Evolutionary conservation across 192 early-diverging fungal genomes (phyloP).

Genomic region (Mortierella claussenii): DNA sequence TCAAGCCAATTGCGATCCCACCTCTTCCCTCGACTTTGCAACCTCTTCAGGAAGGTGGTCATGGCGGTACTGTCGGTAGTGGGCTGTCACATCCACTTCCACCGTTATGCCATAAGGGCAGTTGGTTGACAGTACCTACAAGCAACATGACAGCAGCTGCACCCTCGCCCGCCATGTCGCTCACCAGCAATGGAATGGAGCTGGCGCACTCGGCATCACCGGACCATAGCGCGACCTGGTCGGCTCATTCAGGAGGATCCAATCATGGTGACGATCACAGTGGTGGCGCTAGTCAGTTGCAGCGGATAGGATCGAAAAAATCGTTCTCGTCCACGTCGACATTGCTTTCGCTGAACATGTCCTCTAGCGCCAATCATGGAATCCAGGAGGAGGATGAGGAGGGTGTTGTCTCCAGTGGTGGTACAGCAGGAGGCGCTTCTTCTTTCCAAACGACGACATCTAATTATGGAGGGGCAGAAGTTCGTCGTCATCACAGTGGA

Average conservation of each 20-base stretch:
- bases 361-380: background rate
- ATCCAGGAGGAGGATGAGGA: constrained; percentile 46
- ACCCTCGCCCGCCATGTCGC: constrained; percentile 33
- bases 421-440: background rate
- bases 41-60: constrained; percentile 24
- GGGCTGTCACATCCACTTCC: constrained; percentile 10
- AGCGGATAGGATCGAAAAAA: constrained; percentile 11
- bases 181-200: constrained; percentile 7
- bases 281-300: background rate
- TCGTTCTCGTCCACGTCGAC: constrained; percentile 12
- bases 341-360: background rate
- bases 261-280: constrained; percentile 1
- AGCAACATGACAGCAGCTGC: background rate
- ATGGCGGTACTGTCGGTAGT: background rate
- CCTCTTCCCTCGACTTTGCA: background rate
- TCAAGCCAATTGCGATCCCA: constrained; percentile 37
- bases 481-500: constrained; percentile 12
- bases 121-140: constrained; percentile 44
- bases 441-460: background rate
- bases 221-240: constrained; percentile 14
- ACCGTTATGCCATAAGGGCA: constrained; percentile 12
- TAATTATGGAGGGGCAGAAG: background rate
- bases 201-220: constrained; percentile 19
- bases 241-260: constrained; percentile 16
- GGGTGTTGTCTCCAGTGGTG: background rate